Conservation (phyloP, 345 rosid genomes). For the Eucalyptus fibrosa region DNA sequence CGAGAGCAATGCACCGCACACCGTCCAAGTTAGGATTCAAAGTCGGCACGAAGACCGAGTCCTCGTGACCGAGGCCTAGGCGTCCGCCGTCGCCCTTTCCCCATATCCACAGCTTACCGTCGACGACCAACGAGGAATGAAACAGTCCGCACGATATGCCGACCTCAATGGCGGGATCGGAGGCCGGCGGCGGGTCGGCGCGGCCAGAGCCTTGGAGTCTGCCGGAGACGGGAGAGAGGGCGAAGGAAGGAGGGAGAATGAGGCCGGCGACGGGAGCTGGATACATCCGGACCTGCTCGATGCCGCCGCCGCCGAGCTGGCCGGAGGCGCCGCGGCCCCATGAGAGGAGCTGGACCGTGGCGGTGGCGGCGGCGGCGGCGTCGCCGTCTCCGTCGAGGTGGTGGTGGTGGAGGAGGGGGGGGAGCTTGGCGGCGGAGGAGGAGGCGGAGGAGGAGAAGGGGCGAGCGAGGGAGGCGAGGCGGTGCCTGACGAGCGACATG, state of each 20-base stretch:
- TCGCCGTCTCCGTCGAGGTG: slow-evolving; percentile 19
- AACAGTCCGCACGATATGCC: slow-evolving; percentile 82
- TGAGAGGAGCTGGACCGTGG: slow-evolving; percentile 55
- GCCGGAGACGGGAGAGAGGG: slow-evolving; percentile 52
- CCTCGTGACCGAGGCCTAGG: slow-evolving; percentile 78
- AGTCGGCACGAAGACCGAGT: slow-evolving; percentile 57
- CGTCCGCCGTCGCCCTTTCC: slow-evolving; percentile 98
- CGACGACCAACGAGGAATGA: slow-evolving; percentile 56
- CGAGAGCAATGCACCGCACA: slow-evolving; percentile 47
- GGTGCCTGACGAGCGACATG: slow-evolving; percentile 3
- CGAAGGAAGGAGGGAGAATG: slow-evolving; percentile 25
- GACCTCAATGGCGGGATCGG: slow-evolving; percentile 2
- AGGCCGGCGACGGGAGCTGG: slow-evolving; percentile 64
- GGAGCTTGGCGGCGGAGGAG: slow-evolving; percentile 16
- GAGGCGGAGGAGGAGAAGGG: not conserved
- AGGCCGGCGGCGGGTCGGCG: not conserved
- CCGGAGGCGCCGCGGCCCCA: slow-evolving; percentile 97
- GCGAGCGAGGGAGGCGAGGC: not conserved
- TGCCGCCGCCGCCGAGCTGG: slow-evolving; percentile 90
- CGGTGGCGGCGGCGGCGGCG: slow-evolving; percentile 10
- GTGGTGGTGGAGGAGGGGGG: slow-evolving; percentile 20
- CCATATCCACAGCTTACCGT: slow-evolving; percentile 74
- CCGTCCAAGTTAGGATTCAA: slow-evolving; percentile 49
- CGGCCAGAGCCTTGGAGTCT: not conserved
- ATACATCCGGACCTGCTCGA: slow-evolving; percentile 60